Conservation (phyloP, 805 yeast species). For the Metschnikowia cerradonensis region DNA sequence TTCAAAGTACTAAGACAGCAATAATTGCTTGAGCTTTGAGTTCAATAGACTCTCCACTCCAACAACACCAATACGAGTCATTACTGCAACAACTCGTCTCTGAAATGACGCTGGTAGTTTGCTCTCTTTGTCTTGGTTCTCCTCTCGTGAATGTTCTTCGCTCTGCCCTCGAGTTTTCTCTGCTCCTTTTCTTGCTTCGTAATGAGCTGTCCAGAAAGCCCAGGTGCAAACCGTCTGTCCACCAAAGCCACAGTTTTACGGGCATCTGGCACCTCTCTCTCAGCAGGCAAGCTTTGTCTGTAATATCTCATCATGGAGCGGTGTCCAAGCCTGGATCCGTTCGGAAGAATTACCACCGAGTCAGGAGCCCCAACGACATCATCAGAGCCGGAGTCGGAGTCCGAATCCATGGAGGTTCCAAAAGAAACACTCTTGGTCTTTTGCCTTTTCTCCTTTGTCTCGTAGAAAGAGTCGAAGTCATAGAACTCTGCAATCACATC, state of each 20-base stretch:
- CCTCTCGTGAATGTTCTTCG: constrained; percentile 24
- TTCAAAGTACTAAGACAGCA: too few relatives aligned
- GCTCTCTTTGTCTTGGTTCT: constrained; percentile 23
- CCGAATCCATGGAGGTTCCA: constrained; percentile 18
- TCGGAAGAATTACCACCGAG: constrained; percentile 53
- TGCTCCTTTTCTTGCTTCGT: constrained; percentile 33
- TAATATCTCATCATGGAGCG: constrained; percentile 68
- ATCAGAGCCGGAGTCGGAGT: constrained; percentile 14
- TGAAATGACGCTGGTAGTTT: constrained; percentile 44
- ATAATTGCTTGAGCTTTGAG: too few relatives aligned
- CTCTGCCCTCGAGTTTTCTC: constrained; percentile 20
- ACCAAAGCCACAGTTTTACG: constrained; percentile 73
- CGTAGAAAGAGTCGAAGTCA: constrained; percentile 21
- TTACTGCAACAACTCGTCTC: constrained; percentile 60
- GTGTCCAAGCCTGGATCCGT: constrained; percentile 79
- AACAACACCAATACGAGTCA: not conserved
- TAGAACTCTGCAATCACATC: constrained; percentile 36
- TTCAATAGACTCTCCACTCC: not conserved
- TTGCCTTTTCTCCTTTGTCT: constrained; percentile 15
- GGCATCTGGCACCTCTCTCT: constrained; percentile 50
- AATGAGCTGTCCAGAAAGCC: constrained; percentile 26
- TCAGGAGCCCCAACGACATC: constrained; percentile 10
- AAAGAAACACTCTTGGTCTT: constrained; percentile 26
- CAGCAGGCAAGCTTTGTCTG: constrained; percentile 50
- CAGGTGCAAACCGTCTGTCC: constrained; percentile 52